Evolutionary conservation across 257 asterid genomes (phyloP), one percentile per base, ranked within the genome.

Genomic region (Jacaranda mimosifolia): DNA sequence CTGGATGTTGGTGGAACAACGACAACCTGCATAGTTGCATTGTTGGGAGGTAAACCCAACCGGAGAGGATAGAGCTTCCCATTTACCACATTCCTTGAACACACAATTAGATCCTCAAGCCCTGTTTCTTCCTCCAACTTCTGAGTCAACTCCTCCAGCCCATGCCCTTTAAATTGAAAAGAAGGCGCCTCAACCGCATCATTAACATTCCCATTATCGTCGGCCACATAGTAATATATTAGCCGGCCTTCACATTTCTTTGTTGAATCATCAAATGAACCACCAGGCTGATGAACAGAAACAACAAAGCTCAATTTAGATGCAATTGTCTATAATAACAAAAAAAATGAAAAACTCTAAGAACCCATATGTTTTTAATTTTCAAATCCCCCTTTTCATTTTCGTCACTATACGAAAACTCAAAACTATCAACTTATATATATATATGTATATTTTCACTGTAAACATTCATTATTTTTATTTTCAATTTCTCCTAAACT

Each of bases 21-120:
- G 62, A 95, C 97, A 43, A 93, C 81, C 35, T 87, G 84, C 97
- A 95, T 91, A n/a, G 96, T 86, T 35, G 96, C 90, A 74, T 89
- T 91, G 86, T 90, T 95, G 57, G 99, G 99, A 74, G 99, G 99
- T 63, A 95, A 86, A 53, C 92, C 91, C 88, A 93, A 43, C 46
- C 97, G 89, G 39, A 95, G 96, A 3, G 97, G 98, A 86, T 86
- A 90, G 53, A 95, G 86, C 81, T 93, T 89, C 53, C 91, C 94
- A 58, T 79, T 90, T 4, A 92, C 81, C n/a, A 77, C 70, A 81
- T 93, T 93, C 18, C 86, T 78, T 0, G 91, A 91, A 69, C 98
- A 95, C 21, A 90, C 92, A 8, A 89, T 85, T 1, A 92, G 79
- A 40, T 87, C 84, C 75, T 84, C 92, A 4, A 91, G 72, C 21